Evolutionary conservation across 208 protist species (phyloP), one percentile per base, ranked within the genome.

Genomic region (Crithidia sp.): DNA sequence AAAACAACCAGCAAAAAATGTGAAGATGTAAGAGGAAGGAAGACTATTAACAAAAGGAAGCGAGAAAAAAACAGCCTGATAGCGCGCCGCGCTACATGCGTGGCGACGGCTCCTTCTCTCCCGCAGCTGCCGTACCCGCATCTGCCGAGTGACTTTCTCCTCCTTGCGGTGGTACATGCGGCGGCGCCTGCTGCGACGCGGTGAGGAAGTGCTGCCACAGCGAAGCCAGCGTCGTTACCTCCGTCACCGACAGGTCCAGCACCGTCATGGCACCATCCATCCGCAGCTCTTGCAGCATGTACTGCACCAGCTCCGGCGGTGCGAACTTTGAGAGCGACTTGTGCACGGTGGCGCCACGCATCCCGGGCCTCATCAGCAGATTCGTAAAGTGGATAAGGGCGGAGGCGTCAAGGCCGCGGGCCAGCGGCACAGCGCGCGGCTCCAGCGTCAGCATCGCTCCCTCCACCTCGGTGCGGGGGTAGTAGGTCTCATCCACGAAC

Each of bases 401-500:
- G 9, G 87, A 77, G 0, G 86, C 93, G 69, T 92, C 83, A 8
- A 97, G 52, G 5, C 55, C 77, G 12, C 60, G 56, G 14, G 81
- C 79, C 6, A 95, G 76, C 7, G 91, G 83, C 57, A 73, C 59
- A 2, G 74, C 47, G 39, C 91, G 89, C 17, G 93, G 93, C 77
- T 91, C 82, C 39, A 97, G 85, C 45, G 89, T 95, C 45, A 97
- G 54, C 80, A 95, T 69, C 7, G 86, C 86, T 0, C 93, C 90
- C 52, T 87, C 82, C 43, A 97, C 90, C 68, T 92, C 88, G 3
- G 93, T 96, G 14, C 82, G 84, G 14, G 93, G 93, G 77, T 94
- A 97, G 76, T 92, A 97, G 19, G 90, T 95, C 72, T 84, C 81
- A 64, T 95, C 90, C 41, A 76, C 73, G 68, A 97, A 95, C 16